These are phyloP conservation scores for Mycothermus thermophilus DNA, from an alignment of 495 filamentous ascomycete species.

Conservation along the genomic window DNA sequence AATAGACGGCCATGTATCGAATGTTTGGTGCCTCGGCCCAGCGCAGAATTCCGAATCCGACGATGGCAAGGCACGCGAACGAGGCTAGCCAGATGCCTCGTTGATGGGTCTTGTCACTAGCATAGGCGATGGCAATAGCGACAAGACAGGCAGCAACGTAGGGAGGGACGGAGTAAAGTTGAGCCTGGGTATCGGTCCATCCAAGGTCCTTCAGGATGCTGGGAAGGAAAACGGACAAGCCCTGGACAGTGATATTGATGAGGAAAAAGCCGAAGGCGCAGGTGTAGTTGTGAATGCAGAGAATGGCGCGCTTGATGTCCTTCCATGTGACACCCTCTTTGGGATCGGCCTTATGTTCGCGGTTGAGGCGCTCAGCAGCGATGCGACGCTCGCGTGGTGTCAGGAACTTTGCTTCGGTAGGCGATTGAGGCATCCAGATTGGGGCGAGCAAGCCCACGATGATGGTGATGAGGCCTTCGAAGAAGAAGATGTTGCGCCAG, in stretches of 20 bases:
- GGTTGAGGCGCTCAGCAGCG: conserved; percentile 25
- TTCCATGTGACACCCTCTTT: conserved; percentile 24
- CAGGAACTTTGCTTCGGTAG: conserved; percentile 38
- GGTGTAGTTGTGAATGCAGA: conserved; percentile 34
- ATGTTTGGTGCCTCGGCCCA: conserved; percentile 15
- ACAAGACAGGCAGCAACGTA: conserved; percentile 40
- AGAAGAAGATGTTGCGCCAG: conserved; percentile 56
- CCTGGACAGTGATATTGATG: conserved; percentile 40
- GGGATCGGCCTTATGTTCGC: conserved; percentile 24
- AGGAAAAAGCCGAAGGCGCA: conserved; percentile 35
- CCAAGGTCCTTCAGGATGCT: conserved; percentile 36
- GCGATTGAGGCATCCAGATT: conserved; percentile 40
- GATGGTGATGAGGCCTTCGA: conserved; percentile 46
- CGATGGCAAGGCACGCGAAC: conserved; percentile 31
- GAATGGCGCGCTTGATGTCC: conserved; percentile 27
- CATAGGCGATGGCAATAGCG: conserved; percentile 42
- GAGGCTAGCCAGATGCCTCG: conserved; percentile 45
- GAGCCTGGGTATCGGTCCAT: conserved; percentile 30
- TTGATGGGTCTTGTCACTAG: conserved; percentile 43
- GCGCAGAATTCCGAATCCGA: conserved; percentile 27
- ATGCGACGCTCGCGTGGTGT: conserved; percentile 36
- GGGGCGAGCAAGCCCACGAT: conserved; percentile 35
- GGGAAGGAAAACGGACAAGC: conserved; percentile 38
- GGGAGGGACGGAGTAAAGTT: conserved; percentile 39
- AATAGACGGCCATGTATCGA: conserved; percentile 32